phyloP scores from a whole-genome alignment of 192 early-diverging fungal species.

The Spinellus fusiger region DNA sequence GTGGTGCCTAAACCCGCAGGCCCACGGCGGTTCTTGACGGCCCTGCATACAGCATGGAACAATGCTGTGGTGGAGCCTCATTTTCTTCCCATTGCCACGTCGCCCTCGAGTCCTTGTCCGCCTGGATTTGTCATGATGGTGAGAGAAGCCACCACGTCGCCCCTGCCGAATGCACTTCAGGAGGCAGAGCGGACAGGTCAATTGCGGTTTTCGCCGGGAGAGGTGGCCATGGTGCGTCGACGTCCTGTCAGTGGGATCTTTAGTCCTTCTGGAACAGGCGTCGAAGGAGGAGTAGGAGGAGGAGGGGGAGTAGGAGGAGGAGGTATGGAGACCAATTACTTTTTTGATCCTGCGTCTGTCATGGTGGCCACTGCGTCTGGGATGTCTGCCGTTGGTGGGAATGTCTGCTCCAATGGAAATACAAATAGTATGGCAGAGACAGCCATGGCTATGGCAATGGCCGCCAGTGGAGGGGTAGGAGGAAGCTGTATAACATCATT shows the following conservation, averaged over 20 bases:
- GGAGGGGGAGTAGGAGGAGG: too few species aligned
- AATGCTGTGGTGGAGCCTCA: constrained; percentile 42
- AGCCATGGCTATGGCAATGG: too few species aligned
- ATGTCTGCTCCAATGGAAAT: too few species aligned
- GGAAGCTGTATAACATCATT: too few species aligned
- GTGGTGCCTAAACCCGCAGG: constrained; percentile 57
- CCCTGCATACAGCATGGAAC: constrained; percentile 48
- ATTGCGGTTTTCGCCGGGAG: not conserved
- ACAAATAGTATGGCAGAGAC: too few species aligned
- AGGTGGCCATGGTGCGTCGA: not conserved
- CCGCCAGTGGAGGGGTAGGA: too few species aligned
- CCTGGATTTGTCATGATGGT: not conserved
- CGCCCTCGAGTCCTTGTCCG: constrained; percentile 33
- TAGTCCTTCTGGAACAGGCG: not conserved
- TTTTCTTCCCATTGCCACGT: constrained; percentile 49
- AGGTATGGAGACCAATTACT: not conserved
- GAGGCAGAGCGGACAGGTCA: not conserved
- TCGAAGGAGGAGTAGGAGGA: too few species aligned
- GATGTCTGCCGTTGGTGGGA: not conserved
- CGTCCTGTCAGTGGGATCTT: constrained; percentile 4
- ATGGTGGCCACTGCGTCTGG: not conserved
- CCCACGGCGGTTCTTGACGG: constrained; percentile 52
- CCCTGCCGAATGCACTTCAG: not conserved
- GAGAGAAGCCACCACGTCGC: not conserved
- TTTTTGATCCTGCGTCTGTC: not conserved